Evolutionary conservation across 768 basidiomycete species (phyloP).

Genomic region (Kwoniella heveanensis): DNA sequence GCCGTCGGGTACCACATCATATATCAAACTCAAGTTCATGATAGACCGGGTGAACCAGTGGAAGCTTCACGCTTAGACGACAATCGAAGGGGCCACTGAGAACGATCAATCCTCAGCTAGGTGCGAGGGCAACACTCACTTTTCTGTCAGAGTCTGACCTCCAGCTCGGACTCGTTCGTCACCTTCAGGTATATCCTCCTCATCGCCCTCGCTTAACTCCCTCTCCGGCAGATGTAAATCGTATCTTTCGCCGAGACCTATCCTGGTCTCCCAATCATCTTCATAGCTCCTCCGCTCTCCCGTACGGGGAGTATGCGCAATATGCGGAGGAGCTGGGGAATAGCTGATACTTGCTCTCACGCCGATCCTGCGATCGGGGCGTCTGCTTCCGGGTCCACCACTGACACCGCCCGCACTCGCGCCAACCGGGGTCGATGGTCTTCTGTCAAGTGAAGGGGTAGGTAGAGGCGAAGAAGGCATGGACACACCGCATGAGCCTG

Average conservation of each 20-base stretch:
- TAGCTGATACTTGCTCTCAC: constrained; percentile 38
- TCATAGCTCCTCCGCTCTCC: constrained; percentile 14
- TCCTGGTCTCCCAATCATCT: constrained; percentile 5
- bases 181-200: constrained; percentile 1
- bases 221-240: background rate
- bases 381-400: background rate
- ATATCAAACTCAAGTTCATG: too few relatives aligned
- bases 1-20: too few relatives aligned
- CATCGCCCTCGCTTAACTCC: background rate
- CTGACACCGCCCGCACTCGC: background rate
- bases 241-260: background rate
- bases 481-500: background rate
- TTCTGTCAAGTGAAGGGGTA: background rate
- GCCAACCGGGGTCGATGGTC: too few relatives aligned
- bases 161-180: constrained; percentile 11
- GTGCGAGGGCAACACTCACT: constrained; percentile 26
- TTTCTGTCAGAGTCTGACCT: constrained; percentile 37
- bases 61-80: too few relatives aligned
- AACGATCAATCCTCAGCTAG: too few relatives aligned
- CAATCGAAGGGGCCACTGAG: too few relatives aligned
- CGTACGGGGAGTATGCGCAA: background rate
- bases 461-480: background rate
- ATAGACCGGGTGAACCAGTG: too few relatives aligned
- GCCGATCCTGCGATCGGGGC: constrained; percentile 16
- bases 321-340: constrained; percentile 25